Evolutionary conservation across 164 flowering plant genomes (phyloP).

Genomic region (Malania oleifera): DNA sequence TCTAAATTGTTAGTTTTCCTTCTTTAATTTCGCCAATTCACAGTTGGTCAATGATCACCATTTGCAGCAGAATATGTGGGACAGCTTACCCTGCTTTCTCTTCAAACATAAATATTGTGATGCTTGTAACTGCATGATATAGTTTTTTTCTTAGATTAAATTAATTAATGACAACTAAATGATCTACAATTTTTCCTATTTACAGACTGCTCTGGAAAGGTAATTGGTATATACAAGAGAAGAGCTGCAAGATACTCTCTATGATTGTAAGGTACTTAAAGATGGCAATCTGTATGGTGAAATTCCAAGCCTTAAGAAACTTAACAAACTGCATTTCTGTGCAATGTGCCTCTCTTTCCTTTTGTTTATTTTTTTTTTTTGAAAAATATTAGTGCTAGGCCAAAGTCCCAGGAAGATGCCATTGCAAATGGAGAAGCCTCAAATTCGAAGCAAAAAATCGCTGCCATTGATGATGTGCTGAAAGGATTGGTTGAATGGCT

Average conservation of each 20-base stretch:
- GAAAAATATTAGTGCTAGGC: slow-evolving; percentile 57
- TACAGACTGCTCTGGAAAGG: slow-evolving; percentile 93
- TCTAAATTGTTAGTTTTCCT: too few species aligned
- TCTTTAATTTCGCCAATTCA: too few species aligned
- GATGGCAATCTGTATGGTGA: too few species aligned
- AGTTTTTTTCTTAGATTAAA: not conserved
- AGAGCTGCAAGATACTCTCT: slow-evolving; percentile 88
- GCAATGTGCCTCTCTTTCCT: not conserved
- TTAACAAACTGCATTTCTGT: not conserved
- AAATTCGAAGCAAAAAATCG: slow-evolving; percentile 47
- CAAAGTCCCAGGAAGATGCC: slow-evolving; percentile 37
- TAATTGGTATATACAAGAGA: slow-evolving; percentile 95
- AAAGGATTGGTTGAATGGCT: slow-evolving; percentile 92
- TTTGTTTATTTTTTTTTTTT: not conserved
- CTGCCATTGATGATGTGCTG: slow-evolving; percentile 72
- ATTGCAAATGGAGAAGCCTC: slow-evolving; percentile 65
- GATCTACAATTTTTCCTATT: slow-evolving; percentile 10
- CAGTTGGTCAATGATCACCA: too few species aligned
- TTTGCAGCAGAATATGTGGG: too few species aligned
- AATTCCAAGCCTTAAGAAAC: too few species aligned
- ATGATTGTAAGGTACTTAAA: slow-evolving; percentile 59
- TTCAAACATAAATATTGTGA: too few species aligned
- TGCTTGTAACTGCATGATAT: too few species aligned
- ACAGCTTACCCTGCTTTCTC: too few species aligned
- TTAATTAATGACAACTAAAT: slow-evolving; percentile 6